These are phyloP conservation scores for Boletus patriciae DNA, from an alignment of 768 basidiomycete species.

Conservation along the genomic window DNA sequence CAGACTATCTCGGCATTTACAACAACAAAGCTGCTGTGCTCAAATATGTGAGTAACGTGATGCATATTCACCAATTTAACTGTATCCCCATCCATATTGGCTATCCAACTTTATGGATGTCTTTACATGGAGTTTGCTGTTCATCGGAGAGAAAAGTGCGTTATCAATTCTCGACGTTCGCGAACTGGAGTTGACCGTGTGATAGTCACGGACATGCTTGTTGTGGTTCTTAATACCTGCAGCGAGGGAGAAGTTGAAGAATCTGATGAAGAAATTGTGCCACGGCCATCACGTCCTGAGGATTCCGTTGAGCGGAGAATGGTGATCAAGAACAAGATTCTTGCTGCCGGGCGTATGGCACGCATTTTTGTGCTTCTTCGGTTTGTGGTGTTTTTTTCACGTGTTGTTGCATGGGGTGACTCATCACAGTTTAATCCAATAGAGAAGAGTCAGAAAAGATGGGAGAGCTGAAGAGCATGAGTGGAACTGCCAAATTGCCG, in stretches of 20 bases:
- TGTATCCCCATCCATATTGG: constrained; percentile 98
- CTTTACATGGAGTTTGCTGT: constrained; percentile 98
- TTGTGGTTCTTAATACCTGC: constrained; percentile 93
- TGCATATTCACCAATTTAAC: constrained; percentile 98
- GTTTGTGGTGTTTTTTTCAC: constrained; percentile 44
- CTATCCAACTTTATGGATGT: constrained; percentile 99
- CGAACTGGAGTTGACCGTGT: constrained; percentile 3
- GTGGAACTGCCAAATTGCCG: constrained; percentile 74
- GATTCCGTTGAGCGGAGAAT: constrained; percentile 75
- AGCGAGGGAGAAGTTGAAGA: constrained; percentile 96
- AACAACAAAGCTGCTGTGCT: constrained; percentile 99
- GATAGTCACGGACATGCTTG: constrained; percentile 96
- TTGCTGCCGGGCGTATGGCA: constrained; percentile 95
- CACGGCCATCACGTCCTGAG: constrained; percentile 37
- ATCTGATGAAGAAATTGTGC: constrained; percentile 48
- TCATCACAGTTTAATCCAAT: background rate
- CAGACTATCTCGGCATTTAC: constrained; percentile 97
- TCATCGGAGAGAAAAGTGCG: constrained; percentile 96
- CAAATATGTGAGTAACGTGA: constrained; percentile 98
- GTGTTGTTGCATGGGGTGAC: background rate
- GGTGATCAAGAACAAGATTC: constrained; percentile 97
- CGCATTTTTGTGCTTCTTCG: constrained; percentile 93
- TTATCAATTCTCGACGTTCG: background rate
- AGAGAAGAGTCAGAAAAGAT: constrained; percentile 98
- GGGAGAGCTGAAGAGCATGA: constrained; percentile 92